Conservation (phyloP, 192 early-diverging fungal species). For the Pecoramyces ruminantium region DNA sequence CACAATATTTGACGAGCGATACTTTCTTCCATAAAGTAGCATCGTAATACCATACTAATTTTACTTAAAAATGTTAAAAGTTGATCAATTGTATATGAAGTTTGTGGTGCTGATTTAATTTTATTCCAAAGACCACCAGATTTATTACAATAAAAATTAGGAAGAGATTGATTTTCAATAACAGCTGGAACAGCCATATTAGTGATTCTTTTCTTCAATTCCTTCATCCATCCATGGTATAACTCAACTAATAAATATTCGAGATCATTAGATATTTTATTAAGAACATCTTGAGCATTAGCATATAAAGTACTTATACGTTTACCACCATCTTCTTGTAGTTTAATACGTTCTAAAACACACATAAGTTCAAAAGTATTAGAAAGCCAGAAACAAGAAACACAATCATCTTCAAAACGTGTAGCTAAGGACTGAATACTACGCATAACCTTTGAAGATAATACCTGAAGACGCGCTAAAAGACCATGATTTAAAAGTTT, state of each 20-base stretch:
- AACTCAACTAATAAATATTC: constrained; percentile 85
- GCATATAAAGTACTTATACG: constrained; percentile 40
- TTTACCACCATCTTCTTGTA: constrained; percentile 19
- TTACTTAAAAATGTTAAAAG: constrained; percentile 84
- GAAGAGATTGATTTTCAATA: constrained; percentile 87
- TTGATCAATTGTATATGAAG: constrained; percentile 84
- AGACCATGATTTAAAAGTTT: constrained; percentile 64
- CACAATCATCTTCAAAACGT: constrained; percentile 65
- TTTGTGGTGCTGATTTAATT: constrained; percentile 56
- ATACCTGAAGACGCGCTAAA: constrained; percentile 66
- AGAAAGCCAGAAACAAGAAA: constrained; percentile 89
- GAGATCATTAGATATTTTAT: constrained; percentile 74
- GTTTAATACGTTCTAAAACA: background rate
- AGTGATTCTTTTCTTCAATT: constrained; percentile 80
- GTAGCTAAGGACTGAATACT: constrained; percentile 31
- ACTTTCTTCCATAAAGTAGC: constrained; percentile 86
- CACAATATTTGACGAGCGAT: constrained; percentile 87
- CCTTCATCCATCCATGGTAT: constrained; percentile 97
- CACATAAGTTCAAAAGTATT: constrained; percentile 76
- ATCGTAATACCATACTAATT: constrained; percentile 87
- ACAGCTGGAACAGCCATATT: constrained; percentile 94
- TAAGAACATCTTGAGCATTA: constrained; percentile 63
- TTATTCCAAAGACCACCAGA: constrained; percentile 79
- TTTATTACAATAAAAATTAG: constrained; percentile 86
- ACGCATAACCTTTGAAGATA: constrained; percentile 75